phyloP scores from a whole-genome alignment of 768 basidiomycete species.

The Rhizopogon vesiculosus region DNA sequence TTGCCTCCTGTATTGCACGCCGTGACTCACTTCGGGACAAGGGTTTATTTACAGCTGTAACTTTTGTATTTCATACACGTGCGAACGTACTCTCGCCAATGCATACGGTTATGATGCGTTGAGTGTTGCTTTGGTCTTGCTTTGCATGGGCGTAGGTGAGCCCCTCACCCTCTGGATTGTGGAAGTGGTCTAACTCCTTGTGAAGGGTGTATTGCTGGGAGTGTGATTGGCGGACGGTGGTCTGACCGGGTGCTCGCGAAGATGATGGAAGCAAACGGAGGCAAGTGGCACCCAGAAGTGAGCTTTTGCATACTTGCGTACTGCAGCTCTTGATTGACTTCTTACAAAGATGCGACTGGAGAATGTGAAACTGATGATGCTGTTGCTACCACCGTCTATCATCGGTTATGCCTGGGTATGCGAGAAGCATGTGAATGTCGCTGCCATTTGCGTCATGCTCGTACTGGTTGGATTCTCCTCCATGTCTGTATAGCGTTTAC shows the following conservation, averaged over 20 bases:
- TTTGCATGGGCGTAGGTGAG: conserved; percentile 68
- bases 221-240: conserved; percentile 54
- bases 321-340: not conserved
- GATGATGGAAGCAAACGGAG: conserved; percentile 41
- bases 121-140: conserved; percentile 69
- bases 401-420: conserved; percentile 76
- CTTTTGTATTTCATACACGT: conserved; percentile 71
- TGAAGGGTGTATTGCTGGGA: conserved; percentile 46
- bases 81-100: conserved; percentile 59
- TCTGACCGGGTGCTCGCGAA: conserved; percentile 45
- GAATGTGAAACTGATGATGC: conserved; percentile 54
- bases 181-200: not conserved
- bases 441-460: conserved; percentile 65
- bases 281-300: conserved; percentile 61
- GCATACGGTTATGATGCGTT: conserved; percentile 66
- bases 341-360: conserved; percentile 61
- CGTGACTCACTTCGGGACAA: conserved; percentile 20
- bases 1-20: not conserved
- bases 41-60: conserved; percentile 69
- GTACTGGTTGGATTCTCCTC: conserved; percentile 71
- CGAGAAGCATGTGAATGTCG: conserved; percentile 55
- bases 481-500: conserved; percentile 43
- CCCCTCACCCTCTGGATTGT: not conserved
- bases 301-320: conserved; percentile 5
- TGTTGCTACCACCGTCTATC: conserved; percentile 51